A percentile compares a stretch with the other conserved stretches of the same genome.
phyloP scores from a whole-genome alignment of 768 basidiomycete species.

The Lactarius sanguifluus region DNA sequence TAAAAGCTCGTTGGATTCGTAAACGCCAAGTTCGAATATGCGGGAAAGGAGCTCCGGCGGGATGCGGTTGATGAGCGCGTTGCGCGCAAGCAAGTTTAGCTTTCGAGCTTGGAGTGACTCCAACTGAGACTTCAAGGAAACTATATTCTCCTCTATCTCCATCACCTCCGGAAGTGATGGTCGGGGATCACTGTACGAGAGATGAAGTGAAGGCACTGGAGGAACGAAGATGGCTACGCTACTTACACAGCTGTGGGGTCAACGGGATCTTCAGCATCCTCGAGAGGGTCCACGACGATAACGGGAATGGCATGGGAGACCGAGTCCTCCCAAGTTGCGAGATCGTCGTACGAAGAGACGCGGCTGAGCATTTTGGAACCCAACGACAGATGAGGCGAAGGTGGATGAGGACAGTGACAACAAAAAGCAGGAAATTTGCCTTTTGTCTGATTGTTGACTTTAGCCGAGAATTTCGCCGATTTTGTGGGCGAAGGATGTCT shows the following conservation, averaged over 20 bases:
- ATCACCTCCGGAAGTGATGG: constrained; percentile 30
- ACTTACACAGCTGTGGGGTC: constrained; percentile 25
- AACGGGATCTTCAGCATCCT: constrained; percentile 27
- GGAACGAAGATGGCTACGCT: background rate
- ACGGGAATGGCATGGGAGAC: constrained; percentile 24
- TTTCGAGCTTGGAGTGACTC: constrained; percentile 30
- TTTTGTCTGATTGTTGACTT: background rate
- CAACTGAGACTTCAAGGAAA: constrained; percentile 32
- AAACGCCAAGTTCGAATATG: constrained; percentile 36
- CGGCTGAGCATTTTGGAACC: constrained; percentile 27
- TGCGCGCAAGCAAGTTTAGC: constrained; percentile 30
- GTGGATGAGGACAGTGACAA: background rate
- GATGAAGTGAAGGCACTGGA: background rate
- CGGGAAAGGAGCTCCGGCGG: constrained; percentile 36
- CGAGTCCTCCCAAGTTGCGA: constrained; percentile 31
- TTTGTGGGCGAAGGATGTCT: background rate
- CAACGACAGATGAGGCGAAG: background rate
- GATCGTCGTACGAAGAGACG: constrained; percentile 30
- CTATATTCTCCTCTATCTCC: constrained; percentile 33
- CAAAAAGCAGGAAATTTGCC: constrained; percentile 1
- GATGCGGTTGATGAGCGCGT: constrained; percentile 33
- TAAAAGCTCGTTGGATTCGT: constrained; percentile 32
- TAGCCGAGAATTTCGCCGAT: background rate
- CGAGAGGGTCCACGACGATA: constrained; percentile 26
- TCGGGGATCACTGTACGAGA: constrained; percentile 33